phyloP scores from a whole-genome alignment of 345 rosid genomes.

The Triadica sebifera region DNA sequence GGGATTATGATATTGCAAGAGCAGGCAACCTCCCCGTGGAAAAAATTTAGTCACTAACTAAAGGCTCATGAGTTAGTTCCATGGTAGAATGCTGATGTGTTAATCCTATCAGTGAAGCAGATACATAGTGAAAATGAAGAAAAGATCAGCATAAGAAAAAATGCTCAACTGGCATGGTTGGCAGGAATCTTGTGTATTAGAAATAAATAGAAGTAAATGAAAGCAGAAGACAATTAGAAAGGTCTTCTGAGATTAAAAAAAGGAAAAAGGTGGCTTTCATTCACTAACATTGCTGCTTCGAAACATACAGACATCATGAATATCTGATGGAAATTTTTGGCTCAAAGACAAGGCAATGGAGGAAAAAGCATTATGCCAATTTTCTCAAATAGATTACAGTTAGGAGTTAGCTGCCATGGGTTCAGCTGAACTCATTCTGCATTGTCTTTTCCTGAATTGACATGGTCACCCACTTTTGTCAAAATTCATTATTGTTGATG shows the following conservation, averaged over 20 bases:
- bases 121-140: neutral
- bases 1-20: neutral
- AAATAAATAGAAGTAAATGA: neutral
- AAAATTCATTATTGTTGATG: neutral
- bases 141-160: neutral
- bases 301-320: neutral
- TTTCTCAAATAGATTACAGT: neutral
- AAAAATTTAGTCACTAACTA: neutral
- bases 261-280: neutral
- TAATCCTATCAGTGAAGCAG: neutral
- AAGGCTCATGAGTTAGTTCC: neutral
- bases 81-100: neutral
- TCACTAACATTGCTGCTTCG: neutral
- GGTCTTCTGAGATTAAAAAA: neutral
- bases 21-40: neutral
- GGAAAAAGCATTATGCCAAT: neutral
- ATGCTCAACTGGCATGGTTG: neutral
- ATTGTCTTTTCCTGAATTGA: too few relatives aligned
- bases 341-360: neutral
- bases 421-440: too few relatives aligned
- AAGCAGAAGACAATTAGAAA: neutral
- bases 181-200: neutral
- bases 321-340: neutral
- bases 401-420: neutral
- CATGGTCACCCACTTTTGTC: too few relatives aligned